Evolutionary conservation across 768 basidiomycete species (phyloP), one percentile per base, ranked within the genome.

Genomic region (Paxillus rubicundulus): DNA sequence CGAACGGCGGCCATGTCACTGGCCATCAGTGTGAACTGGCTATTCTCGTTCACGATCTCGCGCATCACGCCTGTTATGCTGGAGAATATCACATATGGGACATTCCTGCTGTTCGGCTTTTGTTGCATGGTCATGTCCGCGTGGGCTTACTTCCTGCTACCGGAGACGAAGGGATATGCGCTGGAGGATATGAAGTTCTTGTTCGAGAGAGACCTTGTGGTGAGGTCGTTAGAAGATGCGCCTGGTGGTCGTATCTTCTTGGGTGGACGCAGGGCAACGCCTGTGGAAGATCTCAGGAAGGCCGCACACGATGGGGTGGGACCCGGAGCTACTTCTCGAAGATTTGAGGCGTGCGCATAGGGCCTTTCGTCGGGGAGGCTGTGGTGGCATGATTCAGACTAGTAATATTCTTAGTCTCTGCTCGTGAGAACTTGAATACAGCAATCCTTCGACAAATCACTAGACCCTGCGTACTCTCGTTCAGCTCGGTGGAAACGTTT

Each of bases 61-160:
- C 71, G 72, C 49, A 42, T 72, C 49, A 74, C 73, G 27, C 73
- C 74, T 1, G 68, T 68, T 53, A 58, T 75, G 68, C 65, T 75
- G 9, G 50, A 62, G 42, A 56, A 41, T 36, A 66, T 70, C 56
- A 64, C 18, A 17, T 66, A 66, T 14, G 67, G 67, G 34, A 72
- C 72, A 37, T 72, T 64, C 50, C 48, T 73, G 8, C 18, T 70
- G 27, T 72, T 70, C 38, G 71, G 72, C 8, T 5, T 52, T 45
- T 63, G 60, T 42, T 73, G 68, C 50, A 16, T 73, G 33, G 37
- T 69, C 42, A 68, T 74, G 63, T 62, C 66, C 37, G 49, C 40
- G 8, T 77, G 69, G 71, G 65, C 66, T 21, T 71, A 71, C 56
- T 56, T 75, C 45, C 66, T 64, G 56, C 55, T 76, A 32, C 75